phyloP scores from a whole-genome alignment of 352 stramenopile genomes.

The Elongisporangium undulatum region DNA sequence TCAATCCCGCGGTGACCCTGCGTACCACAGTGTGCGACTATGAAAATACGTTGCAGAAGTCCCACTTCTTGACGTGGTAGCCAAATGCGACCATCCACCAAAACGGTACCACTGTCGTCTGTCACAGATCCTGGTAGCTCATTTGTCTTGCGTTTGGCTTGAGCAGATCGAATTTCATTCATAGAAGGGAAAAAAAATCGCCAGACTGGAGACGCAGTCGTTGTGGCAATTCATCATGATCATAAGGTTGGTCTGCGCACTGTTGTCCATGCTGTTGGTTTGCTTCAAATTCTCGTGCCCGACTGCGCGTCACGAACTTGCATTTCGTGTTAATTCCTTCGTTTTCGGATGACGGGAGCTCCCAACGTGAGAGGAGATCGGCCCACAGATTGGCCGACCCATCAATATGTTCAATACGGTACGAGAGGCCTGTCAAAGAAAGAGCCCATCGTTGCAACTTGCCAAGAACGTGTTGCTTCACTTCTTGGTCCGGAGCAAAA shows the following conservation, averaged over 20 bases:
- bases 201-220: too few species aligned
- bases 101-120: too few species aligned
- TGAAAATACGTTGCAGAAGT: background rate
- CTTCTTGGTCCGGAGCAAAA: conserved; percentile 13
- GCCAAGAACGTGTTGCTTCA: conserved; percentile 17
- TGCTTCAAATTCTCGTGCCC: too few species aligned
- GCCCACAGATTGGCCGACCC: conserved; percentile 18
- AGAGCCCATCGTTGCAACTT: conserved; percentile 23
- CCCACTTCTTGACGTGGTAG: too few species aligned
- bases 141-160: too few species aligned
- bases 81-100: too few species aligned
- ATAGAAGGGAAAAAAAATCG: too few species aligned
- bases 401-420: conserved; percentile 22
- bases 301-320: too few species aligned
- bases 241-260: background rate
- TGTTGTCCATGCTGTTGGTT: background rate
- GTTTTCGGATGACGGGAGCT: background rate
- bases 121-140: too few species aligned
- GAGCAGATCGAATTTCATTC: too few species aligned
- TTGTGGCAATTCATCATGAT: background rate
- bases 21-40: conserved; percentile 6
- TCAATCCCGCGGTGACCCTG: conserved; percentile 5
- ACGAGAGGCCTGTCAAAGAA: conserved; percentile 4
- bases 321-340: too few species aligned
- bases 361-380: conserved; percentile 20